These are phyloP conservation scores for Acanthamoeba castellanii DNA, from an alignment of 208 protist species.

Conservation along the genomic window DNA sequence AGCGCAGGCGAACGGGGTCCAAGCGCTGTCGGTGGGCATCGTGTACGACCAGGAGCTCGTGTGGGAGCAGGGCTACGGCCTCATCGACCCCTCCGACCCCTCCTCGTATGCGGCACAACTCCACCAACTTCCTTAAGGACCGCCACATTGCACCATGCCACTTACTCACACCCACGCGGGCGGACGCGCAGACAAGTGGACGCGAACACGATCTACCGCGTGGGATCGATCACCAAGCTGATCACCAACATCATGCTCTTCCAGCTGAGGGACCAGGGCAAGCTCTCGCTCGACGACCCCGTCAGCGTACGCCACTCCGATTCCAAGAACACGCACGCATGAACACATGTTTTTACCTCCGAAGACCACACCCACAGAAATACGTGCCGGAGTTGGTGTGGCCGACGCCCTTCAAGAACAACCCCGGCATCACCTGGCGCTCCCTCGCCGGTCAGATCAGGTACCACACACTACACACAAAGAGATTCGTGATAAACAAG, in stretches of 20 bases:
- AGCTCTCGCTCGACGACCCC: slow-evolving; percentile 43
- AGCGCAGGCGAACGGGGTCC: no score
- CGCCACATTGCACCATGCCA: no score
- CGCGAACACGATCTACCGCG: slow-evolving; percentile 49
- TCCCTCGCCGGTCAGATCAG: slow-evolving; percentile 35
- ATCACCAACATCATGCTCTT: slow-evolving; percentile 54
- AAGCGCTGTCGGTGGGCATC: no score
- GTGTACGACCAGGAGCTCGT: slow-evolving; percentile 47
- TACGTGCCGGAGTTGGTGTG: slow-evolving; percentile 39
- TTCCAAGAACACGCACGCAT: no score
- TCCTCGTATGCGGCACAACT: background rate
- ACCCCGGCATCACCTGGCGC: slow-evolving; percentile 62
- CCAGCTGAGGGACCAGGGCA: slow-evolving; percentile 44
- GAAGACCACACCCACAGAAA: background rate
- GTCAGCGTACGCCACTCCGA: background rate
- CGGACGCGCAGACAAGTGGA: background rate
- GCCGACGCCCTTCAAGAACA: slow-evolving; percentile 14
- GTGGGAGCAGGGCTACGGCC: slow-evolving; percentile 40
- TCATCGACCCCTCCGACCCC: background rate
- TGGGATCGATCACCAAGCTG: slow-evolving; percentile 57
- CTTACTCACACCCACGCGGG: no score
- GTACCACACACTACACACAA: background rate
- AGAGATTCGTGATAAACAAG: no score
- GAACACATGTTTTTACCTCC: no score
- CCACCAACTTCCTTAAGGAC: no score